Evolutionary conservation across 371 early-diverging fungal genomes (phyloP).

Genomic region (Mortierella sp.): DNA sequence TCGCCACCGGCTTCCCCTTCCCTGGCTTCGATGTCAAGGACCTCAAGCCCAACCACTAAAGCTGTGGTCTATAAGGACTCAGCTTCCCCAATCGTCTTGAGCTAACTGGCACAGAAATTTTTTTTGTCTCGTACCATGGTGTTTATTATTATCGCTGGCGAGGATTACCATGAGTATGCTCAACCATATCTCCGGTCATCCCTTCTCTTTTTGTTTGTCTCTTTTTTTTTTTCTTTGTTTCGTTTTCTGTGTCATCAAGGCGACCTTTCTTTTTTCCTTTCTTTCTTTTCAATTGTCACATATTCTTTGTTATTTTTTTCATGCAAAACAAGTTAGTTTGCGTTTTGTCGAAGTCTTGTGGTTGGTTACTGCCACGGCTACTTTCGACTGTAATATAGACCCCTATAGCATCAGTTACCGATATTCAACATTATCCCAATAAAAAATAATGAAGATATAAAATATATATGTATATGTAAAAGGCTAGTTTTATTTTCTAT

Average conservation of each 20-base stretch:
- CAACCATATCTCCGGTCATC: conserved; percentile 28
- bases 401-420: conserved; percentile 45
- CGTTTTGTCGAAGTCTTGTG: conserved; percentile 33
- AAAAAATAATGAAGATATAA: conserved; percentile 52
- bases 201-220: conserved; percentile 1
- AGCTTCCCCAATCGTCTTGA: not conserved
- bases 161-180: conserved; percentile 25
- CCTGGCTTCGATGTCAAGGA: conserved; percentile 72
- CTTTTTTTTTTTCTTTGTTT: not conserved
- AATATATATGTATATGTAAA: too few species aligned
- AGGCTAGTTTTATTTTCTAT: not conserved
- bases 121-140: not conserved
- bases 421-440: conserved; percentile 57
- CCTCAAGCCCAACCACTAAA: conserved; percentile 54
- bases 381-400: conserved; percentile 51
- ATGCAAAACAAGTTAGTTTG: conserved; percentile 23
- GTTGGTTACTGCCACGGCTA: conserved; percentile 52
- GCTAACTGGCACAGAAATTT: conserved; percentile 1
- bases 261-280: not conserved
- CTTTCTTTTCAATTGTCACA: conserved; percentile 12
- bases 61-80: not conserved
- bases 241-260: conserved; percentile 9
- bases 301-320: conserved; percentile 51
- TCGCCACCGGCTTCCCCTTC: conserved; percentile 93
- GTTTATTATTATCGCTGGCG: not conserved